Conservation (phyloP, 257 asterid species). For the Cynanchum wilfordii region DNA sequence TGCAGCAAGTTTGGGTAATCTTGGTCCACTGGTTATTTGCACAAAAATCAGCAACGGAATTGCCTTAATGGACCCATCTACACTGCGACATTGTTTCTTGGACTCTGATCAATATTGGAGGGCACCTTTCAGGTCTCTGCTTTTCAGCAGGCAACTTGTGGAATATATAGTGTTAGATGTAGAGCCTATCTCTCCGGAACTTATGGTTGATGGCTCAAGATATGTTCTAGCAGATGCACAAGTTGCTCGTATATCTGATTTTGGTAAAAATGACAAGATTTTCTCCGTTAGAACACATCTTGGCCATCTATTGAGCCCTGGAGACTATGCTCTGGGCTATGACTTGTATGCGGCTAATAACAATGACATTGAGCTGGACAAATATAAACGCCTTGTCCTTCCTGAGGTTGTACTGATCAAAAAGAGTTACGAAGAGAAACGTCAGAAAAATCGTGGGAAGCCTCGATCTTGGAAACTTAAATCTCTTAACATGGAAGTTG, state of each 20-base stretch:
- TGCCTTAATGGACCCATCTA: constrained; percentile 26
- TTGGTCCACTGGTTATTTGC: constrained; percentile 32
- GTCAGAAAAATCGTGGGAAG: constrained; percentile 24
- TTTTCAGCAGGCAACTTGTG: constrained; percentile 28
- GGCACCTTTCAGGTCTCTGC: constrained; percentile 25
- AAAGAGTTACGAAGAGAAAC: constrained; percentile 33
- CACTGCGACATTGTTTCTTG: constrained; percentile 27
- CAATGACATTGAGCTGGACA: constrained; percentile 28
- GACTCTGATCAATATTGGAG: constrained; percentile 32
- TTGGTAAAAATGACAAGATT: constrained; percentile 25
- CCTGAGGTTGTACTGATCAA: constrained; percentile 26
- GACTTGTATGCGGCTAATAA: constrained; percentile 23
- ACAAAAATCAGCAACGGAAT: constrained; percentile 28
- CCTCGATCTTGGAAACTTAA: constrained; percentile 34
- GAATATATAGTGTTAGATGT: constrained; percentile 28
- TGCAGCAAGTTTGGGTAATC: constrained; percentile 24
- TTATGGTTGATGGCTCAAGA: constrained; percentile 25
- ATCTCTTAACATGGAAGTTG: constrained; percentile 31
- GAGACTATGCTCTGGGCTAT: constrained; percentile 31
- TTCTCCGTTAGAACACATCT: constrained; percentile 25
- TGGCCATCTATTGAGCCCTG: constrained; percentile 25
- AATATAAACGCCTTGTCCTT: constrained; percentile 12
- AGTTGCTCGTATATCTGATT: constrained; percentile 32
- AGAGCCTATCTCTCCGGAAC: constrained; percentile 23
- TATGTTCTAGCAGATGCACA: constrained; percentile 29